Percentiles rank a stretch among this genome's conserved stretches.
Evolutionary conservation across 805 yeast species (phyloP).

Genomic region (Metschnikowia drakensbergensis): DNA sequence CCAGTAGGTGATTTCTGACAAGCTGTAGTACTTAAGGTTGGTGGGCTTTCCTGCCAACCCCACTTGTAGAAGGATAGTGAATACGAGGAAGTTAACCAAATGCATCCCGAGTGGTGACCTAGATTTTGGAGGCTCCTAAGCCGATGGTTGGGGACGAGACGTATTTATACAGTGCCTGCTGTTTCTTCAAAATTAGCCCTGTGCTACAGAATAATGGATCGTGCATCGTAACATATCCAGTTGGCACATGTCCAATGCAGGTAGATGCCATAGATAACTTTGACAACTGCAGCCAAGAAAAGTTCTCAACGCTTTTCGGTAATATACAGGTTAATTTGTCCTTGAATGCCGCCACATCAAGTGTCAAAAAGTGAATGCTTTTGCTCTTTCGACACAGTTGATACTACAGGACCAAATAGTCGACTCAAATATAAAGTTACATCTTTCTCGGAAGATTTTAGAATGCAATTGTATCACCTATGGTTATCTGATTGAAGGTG

Average conservation of each 20-base stretch:
- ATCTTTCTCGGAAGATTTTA: too few relatives aligned
- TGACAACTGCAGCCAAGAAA: conserved; percentile 3
- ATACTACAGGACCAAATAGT: too few relatives aligned
- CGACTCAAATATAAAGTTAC: too few relatives aligned
- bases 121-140: not conserved
- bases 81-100: not conserved
- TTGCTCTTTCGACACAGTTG: too few relatives aligned
- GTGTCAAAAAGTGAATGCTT: not conserved
- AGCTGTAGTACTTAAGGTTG: conserved; percentile 7
- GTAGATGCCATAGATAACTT: conserved; percentile 10
- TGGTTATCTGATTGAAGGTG: not conserved
- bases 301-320: not conserved
- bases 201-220: not conserved
- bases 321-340: not conserved
- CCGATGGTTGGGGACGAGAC: not conserved
- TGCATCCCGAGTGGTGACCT: not conserved
- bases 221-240: conserved; percentile 2
- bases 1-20: conserved; percentile 9
- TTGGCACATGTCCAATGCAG: not conserved
- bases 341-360: not conserved
- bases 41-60: conserved; percentile 12
- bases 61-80: conserved; percentile 3
- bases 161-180: not conserved
- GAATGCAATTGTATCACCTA: too few relatives aligned
- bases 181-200: not conserved